Conservation (phyloP, 768 basidiomycete species). For the Tulasnella sp. region DNA sequence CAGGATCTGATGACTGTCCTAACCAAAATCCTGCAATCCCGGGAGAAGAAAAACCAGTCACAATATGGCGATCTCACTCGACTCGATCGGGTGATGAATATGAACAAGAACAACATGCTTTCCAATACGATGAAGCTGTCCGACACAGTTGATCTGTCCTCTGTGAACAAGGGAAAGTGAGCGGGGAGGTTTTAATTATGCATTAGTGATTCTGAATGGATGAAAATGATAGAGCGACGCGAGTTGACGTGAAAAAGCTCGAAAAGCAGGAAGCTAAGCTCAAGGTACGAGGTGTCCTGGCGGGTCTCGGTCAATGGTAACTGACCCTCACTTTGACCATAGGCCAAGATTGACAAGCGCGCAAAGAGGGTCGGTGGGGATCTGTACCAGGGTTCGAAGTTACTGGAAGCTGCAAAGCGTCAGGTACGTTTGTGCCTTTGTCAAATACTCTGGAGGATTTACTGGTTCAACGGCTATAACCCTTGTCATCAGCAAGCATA, state of each 20-base stretch:
- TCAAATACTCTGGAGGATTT: neutral
- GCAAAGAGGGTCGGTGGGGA: slow-evolving; percentile 46
- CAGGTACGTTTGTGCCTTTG: slow-evolving; percentile 38
- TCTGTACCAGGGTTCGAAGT: slow-evolving; percentile 91
- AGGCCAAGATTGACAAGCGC: slow-evolving; percentile 98
- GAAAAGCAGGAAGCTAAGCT: slow-evolving; percentile 97
- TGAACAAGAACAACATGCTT: slow-evolving; percentile 62
- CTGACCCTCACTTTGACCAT: too few species aligned
- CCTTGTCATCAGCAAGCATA: slow-evolving; percentile 63
- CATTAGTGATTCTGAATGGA: slow-evolving; percentile 15
- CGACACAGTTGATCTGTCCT: slow-evolving; percentile 81
- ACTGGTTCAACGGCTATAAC: neutral
- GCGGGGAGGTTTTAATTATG: slow-evolving; percentile 19
- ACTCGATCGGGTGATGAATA: slow-evolving; percentile 77
- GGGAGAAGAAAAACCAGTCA: slow-evolving; percentile 8
- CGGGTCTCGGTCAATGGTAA: too few species aligned
- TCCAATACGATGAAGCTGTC: slow-evolving; percentile 68
- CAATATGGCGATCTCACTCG: slow-evolving; percentile 18
- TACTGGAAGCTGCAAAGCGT: slow-evolving; percentile 84
- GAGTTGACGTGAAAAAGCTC: slow-evolving; percentile 89
- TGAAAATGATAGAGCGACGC: slow-evolving; percentile 45
- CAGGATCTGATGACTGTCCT: slow-evolving; percentile 58
- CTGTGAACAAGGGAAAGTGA: slow-evolving; percentile 89
- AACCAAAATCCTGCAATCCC: slow-evolving; percentile 20
- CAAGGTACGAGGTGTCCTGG: slow-evolving; percentile 42